Percentiles rank a stretch among this genome's conserved stretches.
Conservation (phyloP, 2,329 filamentous ascomycete species). For the Fusarium nematophilum region DNA sequence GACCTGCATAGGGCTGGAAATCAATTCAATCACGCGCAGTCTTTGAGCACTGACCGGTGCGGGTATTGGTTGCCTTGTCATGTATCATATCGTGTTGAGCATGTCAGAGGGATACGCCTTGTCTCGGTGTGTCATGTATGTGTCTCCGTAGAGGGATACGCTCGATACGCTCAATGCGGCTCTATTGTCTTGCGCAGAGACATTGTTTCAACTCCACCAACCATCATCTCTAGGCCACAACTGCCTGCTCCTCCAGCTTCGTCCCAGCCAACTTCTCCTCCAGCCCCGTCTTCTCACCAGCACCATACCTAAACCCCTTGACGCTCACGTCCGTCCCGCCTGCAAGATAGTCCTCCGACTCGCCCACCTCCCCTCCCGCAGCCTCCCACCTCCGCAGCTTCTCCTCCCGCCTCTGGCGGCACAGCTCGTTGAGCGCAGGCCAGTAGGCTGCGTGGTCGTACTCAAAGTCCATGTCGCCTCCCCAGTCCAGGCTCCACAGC, state of each 20-base stretch:
- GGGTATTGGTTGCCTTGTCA: too few relatives aligned
- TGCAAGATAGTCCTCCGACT: slow-evolving; percentile 87
- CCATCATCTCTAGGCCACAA: slow-evolving; percentile 34
- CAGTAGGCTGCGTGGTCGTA: slow-evolving; percentile 93
- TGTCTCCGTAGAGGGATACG: neutral
- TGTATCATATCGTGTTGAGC: too few relatives aligned
- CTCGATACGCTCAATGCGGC: neutral
- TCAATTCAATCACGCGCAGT: too few relatives aligned
- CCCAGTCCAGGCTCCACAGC: slow-evolving; percentile 79
- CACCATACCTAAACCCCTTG: slow-evolving; percentile 47
- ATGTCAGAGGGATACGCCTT: too few relatives aligned
- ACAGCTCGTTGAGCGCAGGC: slow-evolving; percentile 82
- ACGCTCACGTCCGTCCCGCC: slow-evolving; percentile 62
- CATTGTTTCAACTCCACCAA: too few relatives aligned
- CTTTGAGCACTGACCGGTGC: too few relatives aligned
- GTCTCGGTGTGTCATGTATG: too few relatives aligned
- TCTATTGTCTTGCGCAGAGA: neutral
- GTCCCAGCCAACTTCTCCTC: slow-evolving; percentile 45
- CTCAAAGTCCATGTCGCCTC: slow-evolving; percentile 86
- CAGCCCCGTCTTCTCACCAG: slow-evolving; percentile 31
- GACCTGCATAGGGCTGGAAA: too few relatives aligned
- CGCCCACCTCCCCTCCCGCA: slow-evolving; percentile 84
- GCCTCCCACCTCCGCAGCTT: slow-evolving; percentile 79
- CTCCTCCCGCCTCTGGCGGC: slow-evolving; percentile 71
- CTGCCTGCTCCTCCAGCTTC: slow-evolving; percentile 42